These are phyloP conservation scores for Nicotiana paniculata DNA, from an alignment of 257 asterid genomes.

Conservation along the genomic window DNA sequence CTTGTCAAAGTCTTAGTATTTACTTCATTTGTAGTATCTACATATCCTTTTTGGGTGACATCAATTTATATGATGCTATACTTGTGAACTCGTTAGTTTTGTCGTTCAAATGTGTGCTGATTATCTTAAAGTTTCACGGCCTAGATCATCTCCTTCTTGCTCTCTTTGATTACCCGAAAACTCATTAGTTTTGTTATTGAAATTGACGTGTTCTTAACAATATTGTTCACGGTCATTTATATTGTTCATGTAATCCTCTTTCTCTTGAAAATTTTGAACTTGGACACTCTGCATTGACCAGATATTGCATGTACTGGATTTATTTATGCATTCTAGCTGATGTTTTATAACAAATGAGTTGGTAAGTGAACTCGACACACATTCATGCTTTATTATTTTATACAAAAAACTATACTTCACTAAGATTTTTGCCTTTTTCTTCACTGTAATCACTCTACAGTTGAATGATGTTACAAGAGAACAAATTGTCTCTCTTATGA, in stretches of 20 bases:
- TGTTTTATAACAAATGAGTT: neutral
- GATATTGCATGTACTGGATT: neutral
- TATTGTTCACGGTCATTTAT: neutral
- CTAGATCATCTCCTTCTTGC: neutral
- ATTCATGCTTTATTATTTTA: neutral
- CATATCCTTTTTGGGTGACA: neutral
- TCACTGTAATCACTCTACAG: neutral
- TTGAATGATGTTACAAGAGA: neutral
- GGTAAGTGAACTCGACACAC: neutral
- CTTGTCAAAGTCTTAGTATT: neutral
- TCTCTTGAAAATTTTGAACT: slow-evolving; percentile 3
- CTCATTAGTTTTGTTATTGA: neutral
- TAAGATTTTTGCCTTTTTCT: neutral
- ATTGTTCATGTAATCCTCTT: neutral
- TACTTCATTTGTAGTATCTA: neutral
- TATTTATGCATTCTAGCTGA: neutral
- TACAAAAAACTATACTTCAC: neutral
- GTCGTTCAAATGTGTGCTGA: neutral
- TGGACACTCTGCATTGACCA: neutral
- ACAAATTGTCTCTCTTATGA: neutral
- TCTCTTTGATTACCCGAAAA: neutral
- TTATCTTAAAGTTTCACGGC: neutral
- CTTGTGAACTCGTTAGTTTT: neutral
- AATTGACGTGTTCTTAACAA: neutral
- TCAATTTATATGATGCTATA: neutral